Conservation (phyloP, 2,329 filamentous ascomycete species). For the Nemania sp. region DNA sequence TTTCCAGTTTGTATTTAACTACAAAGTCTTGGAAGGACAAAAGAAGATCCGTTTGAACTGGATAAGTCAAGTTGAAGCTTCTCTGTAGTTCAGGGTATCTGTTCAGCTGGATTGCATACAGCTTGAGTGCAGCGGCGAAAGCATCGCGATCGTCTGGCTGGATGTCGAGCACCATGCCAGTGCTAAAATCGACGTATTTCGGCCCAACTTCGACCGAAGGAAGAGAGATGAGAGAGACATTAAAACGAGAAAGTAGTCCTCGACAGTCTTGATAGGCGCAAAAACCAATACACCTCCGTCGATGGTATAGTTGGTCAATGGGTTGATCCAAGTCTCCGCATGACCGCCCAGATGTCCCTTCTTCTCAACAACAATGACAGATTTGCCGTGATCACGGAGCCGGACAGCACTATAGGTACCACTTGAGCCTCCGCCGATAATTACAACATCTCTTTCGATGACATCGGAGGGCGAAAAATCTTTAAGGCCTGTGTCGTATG, state of each 20-base stretch:
- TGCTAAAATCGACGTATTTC: slow-evolving; percentile 1
- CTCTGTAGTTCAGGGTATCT: slow-evolving; percentile 18
- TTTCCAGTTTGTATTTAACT: slow-evolving; percentile 23
- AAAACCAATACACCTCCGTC: slow-evolving; percentile 16
- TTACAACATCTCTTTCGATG: slow-evolving; percentile 37
- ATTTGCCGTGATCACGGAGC: slow-evolving; percentile 39
- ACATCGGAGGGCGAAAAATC: background rate
- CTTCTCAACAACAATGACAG: slow-evolving; percentile 44
- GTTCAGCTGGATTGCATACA: slow-evolving; percentile 6
- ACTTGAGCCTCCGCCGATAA: slow-evolving; percentile 44
- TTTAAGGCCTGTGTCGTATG: background rate
- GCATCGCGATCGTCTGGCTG: background rate
- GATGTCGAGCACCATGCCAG: background rate
- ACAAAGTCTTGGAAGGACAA: slow-evolving; percentile 26
- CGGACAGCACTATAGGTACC: slow-evolving; percentile 43
- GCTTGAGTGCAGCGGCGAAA: background rate
- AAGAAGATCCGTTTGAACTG: slow-evolving; percentile 21
- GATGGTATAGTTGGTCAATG: slow-evolving; percentile 7
- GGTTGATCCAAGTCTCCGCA: slow-evolving; percentile 22
- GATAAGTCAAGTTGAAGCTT: slow-evolving; percentile 24
- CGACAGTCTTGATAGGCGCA: slow-evolving; percentile 5
- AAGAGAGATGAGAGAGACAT: background rate
- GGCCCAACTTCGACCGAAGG: background rate
- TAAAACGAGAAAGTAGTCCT: slow-evolving; percentile 16
- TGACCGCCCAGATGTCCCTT: slow-evolving; percentile 38